These are phyloP conservation scores for Neocatenulostroma microsporum DNA, from an alignment of 2,329 filamentous ascomycete species.

Conservation along the genomic window DNA sequence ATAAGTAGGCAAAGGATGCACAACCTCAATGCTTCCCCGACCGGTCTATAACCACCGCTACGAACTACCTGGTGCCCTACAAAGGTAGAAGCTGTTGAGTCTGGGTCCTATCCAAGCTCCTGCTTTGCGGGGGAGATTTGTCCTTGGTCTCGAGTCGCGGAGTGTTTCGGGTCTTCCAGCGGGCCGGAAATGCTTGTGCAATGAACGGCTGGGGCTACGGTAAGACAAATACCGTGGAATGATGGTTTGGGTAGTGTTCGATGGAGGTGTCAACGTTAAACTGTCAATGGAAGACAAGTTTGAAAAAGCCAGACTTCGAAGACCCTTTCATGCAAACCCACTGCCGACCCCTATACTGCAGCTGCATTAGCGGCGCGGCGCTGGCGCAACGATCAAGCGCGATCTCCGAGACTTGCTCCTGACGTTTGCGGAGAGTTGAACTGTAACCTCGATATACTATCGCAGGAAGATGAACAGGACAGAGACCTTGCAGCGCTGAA, in stretches of 20 bases:
- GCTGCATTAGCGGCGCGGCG: slow-evolving; percentile 3
- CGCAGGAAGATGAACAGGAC: background rate
- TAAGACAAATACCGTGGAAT: too few relatives aligned
- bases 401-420: background rate
- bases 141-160: slow-evolving; percentile 3
- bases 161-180: background rate
- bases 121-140: slow-evolving; percentile 1
- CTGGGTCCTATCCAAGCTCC: slow-evolving; percentile 4
- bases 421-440: background rate
- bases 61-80: too few relatives aligned
- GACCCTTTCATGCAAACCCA: too few relatives aligned
- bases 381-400: background rate
- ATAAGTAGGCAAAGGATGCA: too few relatives aligned
- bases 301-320: too few relatives aligned
- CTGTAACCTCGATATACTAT: background rate
- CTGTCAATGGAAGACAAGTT: too few relatives aligned
- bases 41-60: too few relatives aligned
- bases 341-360: too few relatives aligned
- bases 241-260: too few relatives aligned
- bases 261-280: too few relatives aligned
- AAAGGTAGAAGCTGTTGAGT: slow-evolving; percentile 1
- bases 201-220: too few relatives aligned
- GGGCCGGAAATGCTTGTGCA: slow-evolving; percentile 1
- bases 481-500: slow-evolving; percentile 5
- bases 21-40: too few relatives aligned